Evolutionary conservation across 768 basidiomycete species (phyloP), one percentile per base, ranked within the genome.

Genomic region (Cystofilobasidium ferigula): DNA sequence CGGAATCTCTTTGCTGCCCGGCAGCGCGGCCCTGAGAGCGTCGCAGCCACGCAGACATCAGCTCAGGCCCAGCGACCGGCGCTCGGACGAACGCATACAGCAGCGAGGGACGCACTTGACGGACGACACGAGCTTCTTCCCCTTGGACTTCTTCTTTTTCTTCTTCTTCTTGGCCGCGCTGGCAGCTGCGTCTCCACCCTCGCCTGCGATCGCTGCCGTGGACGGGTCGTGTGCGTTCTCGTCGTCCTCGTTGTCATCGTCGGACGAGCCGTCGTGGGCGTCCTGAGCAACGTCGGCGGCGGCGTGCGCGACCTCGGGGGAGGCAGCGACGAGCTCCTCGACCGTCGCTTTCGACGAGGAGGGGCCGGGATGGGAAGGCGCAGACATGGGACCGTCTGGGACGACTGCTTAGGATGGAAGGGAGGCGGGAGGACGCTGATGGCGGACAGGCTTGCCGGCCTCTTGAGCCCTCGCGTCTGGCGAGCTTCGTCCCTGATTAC

Each of bases 1-100:
- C 5, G 76, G 76, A 34, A 72, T 61, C 16, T 72, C 71, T 48
- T 70, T 51, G n/a, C 72, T 54, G 51, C 51, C 51, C 7, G 51
- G 51, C 51, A 54, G 8, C 28, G 30, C 51, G 2, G 26, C 2
- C 28, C 51, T 54, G 51, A 10, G 40, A 42, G 30, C 6, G 30
- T 32, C 10, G 45, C 24, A 7, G 7, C 20, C 24, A 9, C 45
- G 45, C 38, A n/a, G 45, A 20, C 45, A 18, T 48, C 8, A 9
- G 20, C 45, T 48, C 24, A 24, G 45, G n/a, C n/a, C n/a, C n/a
- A n/a, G n/a, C n/a, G n/a, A n/a, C n/a, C n/a, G 40, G 40, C 40
- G 20, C 10, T 10, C 10, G 40, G 40, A 42, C 10, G 40, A 42
- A 42, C 10, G 40, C 40, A 42, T n/a, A 14, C 43, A 53, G 26